These are phyloP conservation scores for Trifolium dubium DNA, from an alignment of 306 rosid species.

Conservation along the genomic window DNA sequence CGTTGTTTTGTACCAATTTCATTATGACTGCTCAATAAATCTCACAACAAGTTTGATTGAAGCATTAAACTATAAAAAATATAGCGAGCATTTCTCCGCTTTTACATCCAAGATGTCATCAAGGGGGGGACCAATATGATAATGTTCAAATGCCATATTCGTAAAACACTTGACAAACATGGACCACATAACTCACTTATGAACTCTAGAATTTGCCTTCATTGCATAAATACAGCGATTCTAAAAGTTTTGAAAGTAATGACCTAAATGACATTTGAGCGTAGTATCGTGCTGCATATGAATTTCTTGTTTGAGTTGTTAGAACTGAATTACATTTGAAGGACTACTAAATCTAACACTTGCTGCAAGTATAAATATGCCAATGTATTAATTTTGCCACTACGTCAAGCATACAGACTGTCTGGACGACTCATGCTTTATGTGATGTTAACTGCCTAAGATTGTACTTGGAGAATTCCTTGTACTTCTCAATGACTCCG, in stretches of 20 bases:
- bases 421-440: slow-evolving; percentile 46
- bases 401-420: neutral
- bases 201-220: too few relatives aligned
- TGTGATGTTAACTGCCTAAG: slow-evolving; percentile 84
- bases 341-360: slow-evolving; percentile 28
- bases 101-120: neutral
- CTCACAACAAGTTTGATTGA: too few relatives aligned
- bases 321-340: slow-evolving; percentile 6
- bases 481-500: slow-evolving; percentile 82
- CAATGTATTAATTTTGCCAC: neutral
- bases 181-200: too few relatives aligned
- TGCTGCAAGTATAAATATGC: neutral
- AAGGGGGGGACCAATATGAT: neutral
- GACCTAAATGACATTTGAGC: neutral
- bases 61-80: too few relatives aligned
- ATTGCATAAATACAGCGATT: neutral
- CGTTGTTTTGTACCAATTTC: too few relatives aligned
- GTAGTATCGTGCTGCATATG: neutral
- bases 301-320: slow-evolving; percentile 2
- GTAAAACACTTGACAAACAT: too few relatives aligned
- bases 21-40: too few relatives aligned
- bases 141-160: neutral
- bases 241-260: neutral
- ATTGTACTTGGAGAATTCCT: slow-evolving; percentile 86
- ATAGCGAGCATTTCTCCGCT: too few relatives aligned